A percentile compares a stretch with the other conserved stretches of the same genome.
These are phyloP conservation scores for Furcasterigmium furcatum DNA, from an alignment of 2,329 filamentous ascomycete genomes.

Conservation along the genomic window DNA sequence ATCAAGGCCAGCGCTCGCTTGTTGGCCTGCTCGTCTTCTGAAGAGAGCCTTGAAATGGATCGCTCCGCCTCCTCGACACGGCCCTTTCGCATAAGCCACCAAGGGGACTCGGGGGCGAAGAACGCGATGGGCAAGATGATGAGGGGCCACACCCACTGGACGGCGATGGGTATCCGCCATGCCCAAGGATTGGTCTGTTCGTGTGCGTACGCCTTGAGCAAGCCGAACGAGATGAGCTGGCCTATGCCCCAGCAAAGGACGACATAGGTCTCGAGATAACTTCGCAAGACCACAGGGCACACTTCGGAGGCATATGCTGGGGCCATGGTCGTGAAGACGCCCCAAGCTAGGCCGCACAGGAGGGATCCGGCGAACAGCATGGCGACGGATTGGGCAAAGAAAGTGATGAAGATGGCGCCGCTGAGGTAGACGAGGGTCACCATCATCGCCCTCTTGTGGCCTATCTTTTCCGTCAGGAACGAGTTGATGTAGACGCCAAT, in stretches of 20 bases:
- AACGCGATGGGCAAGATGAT: constrained; percentile 24
- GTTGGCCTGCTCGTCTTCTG: constrained; percentile 20
- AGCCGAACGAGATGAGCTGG: constrained; percentile 5
- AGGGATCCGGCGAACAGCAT: background rate
- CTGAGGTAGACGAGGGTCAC: constrained; percentile 1
- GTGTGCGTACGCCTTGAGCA: constrained; percentile 7
- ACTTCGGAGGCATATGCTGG: constrained; percentile 9
- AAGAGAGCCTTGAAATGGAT: constrained; percentile 18
- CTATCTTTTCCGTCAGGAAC: constrained; percentile 1
- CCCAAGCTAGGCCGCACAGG: constrained; percentile 5
- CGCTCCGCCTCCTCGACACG: constrained; percentile 14
- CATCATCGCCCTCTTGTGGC: constrained; percentile 7
- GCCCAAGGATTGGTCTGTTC: constrained; percentile 13
- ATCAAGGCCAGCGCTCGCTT: constrained; percentile 30
- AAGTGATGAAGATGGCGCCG: constrained; percentile 3
- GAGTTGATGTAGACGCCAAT: constrained; percentile 24
- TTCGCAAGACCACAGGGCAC: constrained; percentile 7
- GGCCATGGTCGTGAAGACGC: constrained; percentile 9
- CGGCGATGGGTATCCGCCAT: constrained; percentile 31
- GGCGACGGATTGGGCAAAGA: constrained; percentile 1
- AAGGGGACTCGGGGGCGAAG: constrained; percentile 34
- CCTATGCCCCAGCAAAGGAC: constrained; percentile 24
- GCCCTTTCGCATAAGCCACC: constrained; percentile 29
- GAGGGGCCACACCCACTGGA: constrained; percentile 34
- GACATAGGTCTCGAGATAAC: constrained; percentile 8